Base-by-base conservation (phyloP, 768 basidiomycete species). In the Tricholomella constricta region DNA sequence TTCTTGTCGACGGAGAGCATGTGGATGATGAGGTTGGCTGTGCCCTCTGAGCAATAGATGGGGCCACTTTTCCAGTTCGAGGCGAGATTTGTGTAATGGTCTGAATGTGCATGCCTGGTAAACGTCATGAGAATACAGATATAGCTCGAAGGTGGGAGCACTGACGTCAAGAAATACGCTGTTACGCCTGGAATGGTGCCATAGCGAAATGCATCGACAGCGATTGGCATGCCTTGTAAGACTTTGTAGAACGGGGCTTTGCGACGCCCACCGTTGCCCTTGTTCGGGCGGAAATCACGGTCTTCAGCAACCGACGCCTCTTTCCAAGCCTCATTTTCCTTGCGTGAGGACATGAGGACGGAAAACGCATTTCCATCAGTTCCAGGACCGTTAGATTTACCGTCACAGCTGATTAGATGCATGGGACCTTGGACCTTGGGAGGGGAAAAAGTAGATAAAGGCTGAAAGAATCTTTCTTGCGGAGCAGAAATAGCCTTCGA, bases 121-220 rank as follows among this genome's bases (percentile, higher is more conserved):
- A 26, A 26, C 12, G 7, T 62, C 47, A 70, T 57, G 34, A 46
- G 40, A 22, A 36, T 15, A 51, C 37, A 8, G 26, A 55, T 32
- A 29, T 22, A 37, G 15, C 15, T 38, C 36, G 37, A 45, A 22
- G 10, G 40, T 40, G 34, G 10, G 44, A 19, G 31, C 11, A 59
- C 68, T 41, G 62, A 95, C 94, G 94, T 93, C 56, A 98, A 70
- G 60, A 97, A 93, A 68, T 98, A 98, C 0, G 94, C 91, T 25
- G 83, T 90, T 22, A 98, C 83, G 9, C 84, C 85, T 5, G 95
- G 94, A 44, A 99, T 94, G 23, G 79, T 77, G 6, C 96, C 97
- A 66, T 98, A 99, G 32, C 88, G 83, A 71, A 99, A 99, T 1
- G 95, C 97, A 65, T 99, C 97, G 0, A 99, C 97, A 14, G 96